Evolutionary conservation across 2,329 filamentous ascomycete species (phyloP), one percentile per base, ranked within the genome.

Genomic region (Daldinia eschscholtzii): DNA sequence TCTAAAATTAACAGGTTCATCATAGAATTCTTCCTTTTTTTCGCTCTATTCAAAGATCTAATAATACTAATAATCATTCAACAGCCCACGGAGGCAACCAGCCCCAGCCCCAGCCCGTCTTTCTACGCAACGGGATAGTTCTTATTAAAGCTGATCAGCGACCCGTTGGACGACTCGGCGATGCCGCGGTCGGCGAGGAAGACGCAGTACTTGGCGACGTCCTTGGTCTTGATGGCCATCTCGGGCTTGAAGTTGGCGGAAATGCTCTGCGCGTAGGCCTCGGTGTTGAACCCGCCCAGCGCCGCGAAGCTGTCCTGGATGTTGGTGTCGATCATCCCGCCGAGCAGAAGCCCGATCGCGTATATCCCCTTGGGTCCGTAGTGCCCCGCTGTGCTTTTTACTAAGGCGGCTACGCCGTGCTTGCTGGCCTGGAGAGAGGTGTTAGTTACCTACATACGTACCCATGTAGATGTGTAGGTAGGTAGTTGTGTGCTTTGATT

Each of bases 331-430:
- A 79, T 62, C 83, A 88, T 87, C 13, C 79, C 83, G 4, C 85
- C 86, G 23, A 86, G 79, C 70, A 85, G 75, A 61, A 88, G 75
- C 3, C 82, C 83, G 41, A 86, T 81, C 70, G 81, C 82, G 57
- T 83, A 81, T 66, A 89, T 85, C 26, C 86, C 86, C 75, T 85
- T 84, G 20, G 78, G 77, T 1, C 81, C 82, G 72, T 89, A 89
- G 73, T 81, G 86, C 0, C 83, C 81, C 0, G 87, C 87, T 15
- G 86, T 89, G 78, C 85, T 89, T 77, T 86, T 87, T 6, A 86
- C 88, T 64, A 88, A 75, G 0, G 83, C 86, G 3, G 86, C 71
- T 18, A 88, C 73, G 13, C 83, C 86, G 69, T 87, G 85, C 75
- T 88, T 87, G 75, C 80, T 83, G 2, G 82, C 80, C 70, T 72